Evolutionary conservation across 2,329 filamentous ascomycete species (phyloP).

Genomic region (Iodosphaeria phyllophila): DNA sequence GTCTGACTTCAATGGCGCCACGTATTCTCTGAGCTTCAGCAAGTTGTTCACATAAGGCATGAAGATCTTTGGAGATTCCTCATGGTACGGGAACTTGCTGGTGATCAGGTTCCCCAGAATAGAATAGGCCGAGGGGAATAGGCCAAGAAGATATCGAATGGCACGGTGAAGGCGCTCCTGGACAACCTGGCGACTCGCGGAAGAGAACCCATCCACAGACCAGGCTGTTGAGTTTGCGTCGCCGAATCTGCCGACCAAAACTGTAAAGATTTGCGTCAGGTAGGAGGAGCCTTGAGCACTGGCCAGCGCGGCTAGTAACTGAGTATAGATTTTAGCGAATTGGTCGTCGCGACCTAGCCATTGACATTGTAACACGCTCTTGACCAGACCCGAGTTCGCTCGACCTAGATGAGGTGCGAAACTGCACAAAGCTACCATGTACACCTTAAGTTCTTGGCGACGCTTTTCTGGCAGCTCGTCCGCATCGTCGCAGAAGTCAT

Average conservation of each 20-base stretch:
- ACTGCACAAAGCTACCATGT: constrained; percentile 43
- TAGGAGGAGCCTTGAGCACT: constrained; percentile 73
- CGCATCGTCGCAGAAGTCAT: constrained; percentile 25
- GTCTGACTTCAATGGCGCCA: constrained; percentile 59
- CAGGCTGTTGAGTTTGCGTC: constrained; percentile 26
- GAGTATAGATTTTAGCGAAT: constrained; percentile 48
- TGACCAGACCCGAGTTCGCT: constrained; percentile 38
- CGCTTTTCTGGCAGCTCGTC: constrained; percentile 18
- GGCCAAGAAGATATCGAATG: constrained; percentile 55
- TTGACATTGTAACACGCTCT: constrained; percentile 36
- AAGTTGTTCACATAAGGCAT: constrained; percentile 80
- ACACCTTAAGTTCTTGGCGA: constrained; percentile 36
- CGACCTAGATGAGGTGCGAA: constrained; percentile 41
- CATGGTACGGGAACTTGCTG: constrained; percentile 55
- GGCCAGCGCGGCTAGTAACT: constrained; percentile 53
- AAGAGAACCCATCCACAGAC: constrained; percentile 31
- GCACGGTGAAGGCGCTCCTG: constrained; percentile 58
- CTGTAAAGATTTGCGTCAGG: constrained; percentile 53
- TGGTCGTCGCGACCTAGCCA: constrained; percentile 47
- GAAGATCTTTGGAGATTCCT: constrained; percentile 61
- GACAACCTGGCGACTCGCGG: constrained; percentile 44
- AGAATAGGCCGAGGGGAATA: constrained; percentile 63
- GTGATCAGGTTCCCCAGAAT: constrained; percentile 49
- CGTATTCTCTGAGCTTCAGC: constrained; percentile 57
- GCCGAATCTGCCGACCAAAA: constrained; percentile 65